These are phyloP conservation scores for Discostella pseudostelligera DNA, from an alignment of 108 stramenopile genomes.

Conservation along the genomic window DNA sequence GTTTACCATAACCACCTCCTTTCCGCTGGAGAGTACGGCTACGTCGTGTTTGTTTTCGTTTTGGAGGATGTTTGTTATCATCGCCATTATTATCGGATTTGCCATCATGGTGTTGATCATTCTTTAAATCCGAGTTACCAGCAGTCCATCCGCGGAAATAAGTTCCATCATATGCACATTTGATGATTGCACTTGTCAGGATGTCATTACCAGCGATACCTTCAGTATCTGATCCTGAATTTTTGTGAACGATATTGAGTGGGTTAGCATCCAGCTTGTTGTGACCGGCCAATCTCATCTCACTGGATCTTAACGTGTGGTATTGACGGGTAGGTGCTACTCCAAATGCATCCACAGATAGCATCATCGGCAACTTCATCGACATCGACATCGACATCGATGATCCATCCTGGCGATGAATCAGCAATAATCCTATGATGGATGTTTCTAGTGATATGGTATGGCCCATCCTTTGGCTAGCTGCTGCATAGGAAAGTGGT, in stretches of 20 bases:
- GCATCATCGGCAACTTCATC: no score
- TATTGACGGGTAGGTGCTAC: constrained; percentile 1
- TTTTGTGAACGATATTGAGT: not conserved
- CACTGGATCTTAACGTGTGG: not conserved
- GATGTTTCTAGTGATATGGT: no score
- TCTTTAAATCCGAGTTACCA: constrained; percentile 23
- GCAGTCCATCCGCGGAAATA: constrained; percentile 79
- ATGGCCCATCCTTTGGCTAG: no score
- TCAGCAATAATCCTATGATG: no score
- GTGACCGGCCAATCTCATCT: no score
- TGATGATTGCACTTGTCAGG: constrained; percentile 58
- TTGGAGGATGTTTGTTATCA: constrained; percentile 7
- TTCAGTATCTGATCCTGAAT: not conserved
- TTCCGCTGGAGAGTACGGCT: constrained; percentile 47
- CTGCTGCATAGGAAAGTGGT: no score
- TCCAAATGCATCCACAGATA: not conserved
- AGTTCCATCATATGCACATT: constrained; percentile 73
- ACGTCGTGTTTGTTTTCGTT: constrained; percentile 32
- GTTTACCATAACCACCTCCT: constrained; percentile 35
- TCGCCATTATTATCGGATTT: constrained; percentile 10
- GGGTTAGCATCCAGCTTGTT: not conserved
- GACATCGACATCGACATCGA: no score
- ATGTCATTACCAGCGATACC: not conserved
- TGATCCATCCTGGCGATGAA: no score
- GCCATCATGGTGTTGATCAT: not conserved